Percentiles rank a stretch among this genome's conserved stretches.
Conservation (phyloP, 2,329 filamentous ascomycete genomes). For the Paecilomyces fulvus region DNA sequence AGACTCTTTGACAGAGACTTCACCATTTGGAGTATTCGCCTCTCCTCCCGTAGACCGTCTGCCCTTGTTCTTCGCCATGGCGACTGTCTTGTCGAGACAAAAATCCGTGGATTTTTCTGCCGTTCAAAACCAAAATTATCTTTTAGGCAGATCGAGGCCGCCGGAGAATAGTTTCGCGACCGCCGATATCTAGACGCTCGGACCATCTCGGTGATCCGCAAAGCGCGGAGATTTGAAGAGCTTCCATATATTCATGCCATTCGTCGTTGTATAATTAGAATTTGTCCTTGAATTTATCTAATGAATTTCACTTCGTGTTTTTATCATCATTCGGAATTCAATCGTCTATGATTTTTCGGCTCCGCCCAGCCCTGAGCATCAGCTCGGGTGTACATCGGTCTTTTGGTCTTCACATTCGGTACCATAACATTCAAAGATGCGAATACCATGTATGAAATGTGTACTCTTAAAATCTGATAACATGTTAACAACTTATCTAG, state of each 20-base stretch:
- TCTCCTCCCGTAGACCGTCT: constrained; percentile 23
- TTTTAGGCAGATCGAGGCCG: constrained; percentile 10
- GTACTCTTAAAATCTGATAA: neutral
- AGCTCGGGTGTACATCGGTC: constrained; percentile 16
- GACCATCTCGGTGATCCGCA: constrained; percentile 1
- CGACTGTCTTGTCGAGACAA: constrained; percentile 8
- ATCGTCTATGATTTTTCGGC: constrained; percentile 18
- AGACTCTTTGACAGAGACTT: constrained; percentile 11
- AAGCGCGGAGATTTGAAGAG: neutral
- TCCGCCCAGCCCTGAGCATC: constrained; percentile 16
- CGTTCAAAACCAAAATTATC: constrained; percentile 15
- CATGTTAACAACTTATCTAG: constrained; percentile 22
- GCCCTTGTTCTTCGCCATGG: constrained; percentile 32
- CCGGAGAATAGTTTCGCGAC: constrained; percentile 18
- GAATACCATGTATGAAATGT: constrained; percentile 28
- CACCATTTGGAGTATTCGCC: constrained; percentile 7
- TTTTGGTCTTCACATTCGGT: constrained; percentile 13
- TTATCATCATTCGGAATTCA: constrained; percentile 1
- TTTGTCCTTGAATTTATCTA: neutral
- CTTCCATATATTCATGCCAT: neutral
- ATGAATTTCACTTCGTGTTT: constrained; percentile 2
- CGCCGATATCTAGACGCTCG: constrained; percentile 10
- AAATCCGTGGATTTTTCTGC: constrained; percentile 20
- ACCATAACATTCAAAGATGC: constrained; percentile 13
- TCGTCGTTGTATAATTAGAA: neutral